phyloP scores from a whole-genome alignment of 108 stramenopile species.

The Skeletonema grethae region DNA sequence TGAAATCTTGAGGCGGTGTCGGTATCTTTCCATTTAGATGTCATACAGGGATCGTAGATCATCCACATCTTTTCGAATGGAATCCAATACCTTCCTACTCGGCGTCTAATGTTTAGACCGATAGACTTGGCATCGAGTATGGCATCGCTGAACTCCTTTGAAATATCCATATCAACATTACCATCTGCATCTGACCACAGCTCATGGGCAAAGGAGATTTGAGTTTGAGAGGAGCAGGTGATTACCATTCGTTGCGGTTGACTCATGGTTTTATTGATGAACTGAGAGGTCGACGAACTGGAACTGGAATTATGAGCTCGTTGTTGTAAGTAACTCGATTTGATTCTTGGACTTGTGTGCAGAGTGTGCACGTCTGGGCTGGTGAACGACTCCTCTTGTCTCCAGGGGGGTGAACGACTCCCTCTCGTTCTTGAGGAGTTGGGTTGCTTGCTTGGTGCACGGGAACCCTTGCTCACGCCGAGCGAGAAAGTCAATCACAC shows the following conservation, averaged over 20 bases:
- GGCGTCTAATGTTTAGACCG: neutral
- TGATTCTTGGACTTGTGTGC: too few species aligned
- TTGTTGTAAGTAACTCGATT: too few species aligned
- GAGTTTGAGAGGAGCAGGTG: too few species aligned
- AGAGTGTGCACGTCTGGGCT: neutral
- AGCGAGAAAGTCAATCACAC: too few species aligned
- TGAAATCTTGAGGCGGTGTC: neutral
- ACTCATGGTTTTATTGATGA: neutral
- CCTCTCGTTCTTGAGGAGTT: too few species aligned
- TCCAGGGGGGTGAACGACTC: too few species aligned
- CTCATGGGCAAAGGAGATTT: neutral
- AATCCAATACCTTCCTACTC: neutral
- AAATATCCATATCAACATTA: neutral
- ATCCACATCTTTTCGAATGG: neutral
- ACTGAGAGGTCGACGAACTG: neutral
- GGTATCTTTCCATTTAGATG: neutral
- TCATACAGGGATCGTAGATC: slow-evolving; percentile 1
- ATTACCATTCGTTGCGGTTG: neutral
- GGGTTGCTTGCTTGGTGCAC: too few species aligned
- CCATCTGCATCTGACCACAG: neutral
- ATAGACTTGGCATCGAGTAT: neutral
- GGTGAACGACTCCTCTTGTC: neutral
- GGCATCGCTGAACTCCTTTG: neutral
- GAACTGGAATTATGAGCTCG: neutral
- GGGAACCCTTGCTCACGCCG: too few species aligned